These are phyloP conservation scores for Yamadazyma laniorum DNA, from an alignment of 805 yeast species.

Conservation along the genomic window DNA sequence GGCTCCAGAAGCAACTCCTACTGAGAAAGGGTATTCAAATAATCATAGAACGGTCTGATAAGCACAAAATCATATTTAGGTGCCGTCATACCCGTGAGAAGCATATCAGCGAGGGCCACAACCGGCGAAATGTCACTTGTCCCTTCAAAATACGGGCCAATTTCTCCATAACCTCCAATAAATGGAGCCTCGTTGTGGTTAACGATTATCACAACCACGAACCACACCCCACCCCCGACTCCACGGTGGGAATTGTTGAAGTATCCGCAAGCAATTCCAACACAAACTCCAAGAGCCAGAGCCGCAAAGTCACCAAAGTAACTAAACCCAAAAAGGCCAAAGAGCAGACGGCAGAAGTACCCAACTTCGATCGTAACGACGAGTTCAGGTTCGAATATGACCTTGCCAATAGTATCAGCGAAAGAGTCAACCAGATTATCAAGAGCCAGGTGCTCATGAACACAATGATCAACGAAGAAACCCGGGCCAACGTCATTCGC, in stretches of 20 bases:
- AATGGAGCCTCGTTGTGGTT: constrained; percentile 61
- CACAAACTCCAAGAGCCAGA: background rate
- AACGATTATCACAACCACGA: constrained; percentile 59
- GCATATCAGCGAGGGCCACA: constrained; percentile 15
- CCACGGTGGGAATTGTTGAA: background rate
- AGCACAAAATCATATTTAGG: constrained; percentile 57
- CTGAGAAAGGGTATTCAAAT: constrained; percentile 49
- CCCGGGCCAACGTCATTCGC: constrained; percentile 9
- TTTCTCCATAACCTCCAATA: constrained; percentile 47
- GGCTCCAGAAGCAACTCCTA: constrained; percentile 50
- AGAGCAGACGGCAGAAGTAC: background rate
- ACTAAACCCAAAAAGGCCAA: background rate
- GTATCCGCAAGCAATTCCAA: background rate
- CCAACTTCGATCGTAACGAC: constrained; percentile 4
- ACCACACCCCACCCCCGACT: background rate
- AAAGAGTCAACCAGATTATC: constrained; percentile 9
- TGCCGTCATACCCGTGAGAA: constrained; percentile 39
- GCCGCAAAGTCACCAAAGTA: background rate
- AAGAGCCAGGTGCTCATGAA: constrained; percentile 7
- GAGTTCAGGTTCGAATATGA: constrained; percentile 9
- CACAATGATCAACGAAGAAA: constrained; percentile 7
- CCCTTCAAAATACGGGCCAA: constrained; percentile 69
- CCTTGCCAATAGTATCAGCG: constrained; percentile 4
- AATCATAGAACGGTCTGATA: constrained; percentile 63
- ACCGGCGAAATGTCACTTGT: constrained; percentile 40